Conservation (phyloP, 2,329 filamentous ascomycete genomes). For the Hypoxylon sp. region DNA sequence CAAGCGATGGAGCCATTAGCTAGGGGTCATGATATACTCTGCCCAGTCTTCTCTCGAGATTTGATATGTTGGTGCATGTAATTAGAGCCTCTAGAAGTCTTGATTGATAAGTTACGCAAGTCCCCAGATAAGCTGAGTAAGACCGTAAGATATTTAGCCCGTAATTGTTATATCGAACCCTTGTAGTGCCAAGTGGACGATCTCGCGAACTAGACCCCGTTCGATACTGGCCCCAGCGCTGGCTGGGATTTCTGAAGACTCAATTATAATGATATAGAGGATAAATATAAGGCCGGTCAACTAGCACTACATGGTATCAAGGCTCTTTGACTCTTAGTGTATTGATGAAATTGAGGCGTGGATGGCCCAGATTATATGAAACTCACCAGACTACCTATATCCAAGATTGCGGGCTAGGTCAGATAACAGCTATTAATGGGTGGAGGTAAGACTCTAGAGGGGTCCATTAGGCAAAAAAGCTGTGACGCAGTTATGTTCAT, state of each 20-base stretch:
- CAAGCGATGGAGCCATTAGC: not conserved
- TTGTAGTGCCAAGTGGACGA: constrained; percentile 2
- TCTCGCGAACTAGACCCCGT: not conserved
- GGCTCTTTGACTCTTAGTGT: not conserved
- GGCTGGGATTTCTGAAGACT: not conserved
- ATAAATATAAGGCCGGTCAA: not conserved
- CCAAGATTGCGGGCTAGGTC: not conserved
- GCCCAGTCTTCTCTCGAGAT: not conserved
- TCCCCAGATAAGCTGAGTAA: constrained; percentile 10
- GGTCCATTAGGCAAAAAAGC: not conserved
- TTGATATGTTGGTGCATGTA: not conserved
- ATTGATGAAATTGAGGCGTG: not conserved
- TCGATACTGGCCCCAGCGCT: not conserved
- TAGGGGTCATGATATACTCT: not conserved
- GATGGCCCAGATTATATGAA: not conserved
- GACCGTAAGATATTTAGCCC: constrained; percentile 6
- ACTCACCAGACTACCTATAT: not conserved
- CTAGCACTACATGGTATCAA: not conserved
- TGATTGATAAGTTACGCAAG: constrained; percentile 23
- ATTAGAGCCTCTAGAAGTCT: not conserved
- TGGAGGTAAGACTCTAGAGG: not conserved
- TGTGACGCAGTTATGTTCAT: not conserved
- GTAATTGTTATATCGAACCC: not conserved
- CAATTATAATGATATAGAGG: not conserved
- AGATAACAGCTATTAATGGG: not conserved